A percentile compares a stretch with the other conserved stretches of the same genome.
These are phyloP conservation scores for Globisporangium abappressorium DNA, from an alignment of 352 stramenopile genomes.

Conservation along the genomic window DNA sequence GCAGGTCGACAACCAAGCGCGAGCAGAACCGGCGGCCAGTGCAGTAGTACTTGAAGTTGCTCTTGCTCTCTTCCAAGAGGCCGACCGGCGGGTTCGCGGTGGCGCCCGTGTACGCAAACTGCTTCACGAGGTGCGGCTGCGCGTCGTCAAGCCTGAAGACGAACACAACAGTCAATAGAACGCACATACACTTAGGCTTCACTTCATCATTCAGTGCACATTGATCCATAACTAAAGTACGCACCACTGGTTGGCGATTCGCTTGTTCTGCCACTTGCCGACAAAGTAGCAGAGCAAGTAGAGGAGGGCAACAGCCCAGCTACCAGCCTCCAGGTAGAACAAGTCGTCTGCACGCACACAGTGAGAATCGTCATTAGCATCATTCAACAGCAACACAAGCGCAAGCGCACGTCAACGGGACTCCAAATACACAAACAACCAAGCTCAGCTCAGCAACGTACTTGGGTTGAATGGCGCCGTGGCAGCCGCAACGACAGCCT, in stretches of 20 bases:
- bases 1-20: constrained; percentile 61
- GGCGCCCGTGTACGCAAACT: constrained; percentile 75
- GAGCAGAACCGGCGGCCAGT: constrained; percentile 76
- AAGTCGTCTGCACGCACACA: constrained; percentile 31
- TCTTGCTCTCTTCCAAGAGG: constrained; percentile 66
- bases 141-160: constrained; percentile 44
- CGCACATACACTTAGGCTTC: not conserved
- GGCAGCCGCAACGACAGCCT: constrained; percentile 9
- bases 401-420: not conserved
- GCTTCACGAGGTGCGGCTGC: constrained; percentile 57
- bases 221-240: constrained; percentile 2
- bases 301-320: constrained; percentile 41
- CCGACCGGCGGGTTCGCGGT: constrained; percentile 56
- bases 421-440: not conserved
- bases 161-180: not conserved
- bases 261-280: constrained; percentile 64
- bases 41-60: constrained; percentile 87
- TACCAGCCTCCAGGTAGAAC: constrained; percentile 46
- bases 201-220: not conserved
- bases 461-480: constrained; percentile 19
- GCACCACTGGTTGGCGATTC: constrained; percentile 65
- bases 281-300: constrained; percentile 63
- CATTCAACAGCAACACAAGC: not conserved
- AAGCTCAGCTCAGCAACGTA: not conserved
- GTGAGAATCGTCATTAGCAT: not conserved